Evolutionary conservation across 1,284 basidiomycete species (phyloP).

Genomic region (Neonothopanus nambi): DNA sequence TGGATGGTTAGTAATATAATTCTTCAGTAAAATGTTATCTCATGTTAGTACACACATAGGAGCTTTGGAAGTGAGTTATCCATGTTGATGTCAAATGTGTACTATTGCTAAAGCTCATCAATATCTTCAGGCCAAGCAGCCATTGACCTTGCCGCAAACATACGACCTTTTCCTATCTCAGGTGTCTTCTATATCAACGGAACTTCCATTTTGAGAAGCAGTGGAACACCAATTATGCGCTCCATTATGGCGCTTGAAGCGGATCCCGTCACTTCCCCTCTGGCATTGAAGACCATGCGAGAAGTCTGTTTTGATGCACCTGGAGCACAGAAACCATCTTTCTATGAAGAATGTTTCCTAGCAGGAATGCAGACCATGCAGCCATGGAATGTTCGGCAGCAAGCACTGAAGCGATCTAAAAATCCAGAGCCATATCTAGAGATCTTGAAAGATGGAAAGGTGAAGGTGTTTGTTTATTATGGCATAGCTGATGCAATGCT

Average conservation of each 20-base stretch:
- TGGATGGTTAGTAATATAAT: not conserved
- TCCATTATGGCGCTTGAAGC: not conserved
- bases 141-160: not conserved
- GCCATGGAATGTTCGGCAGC: not conserved
- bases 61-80: not conserved
- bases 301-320: not conserved
- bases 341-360: not conserved
- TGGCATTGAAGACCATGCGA: not conserved
- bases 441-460: not conserved
- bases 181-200: slow-evolving; percentile 1
- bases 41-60: too few species aligned
- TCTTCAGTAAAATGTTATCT: not conserved
- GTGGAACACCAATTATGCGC: not conserved
- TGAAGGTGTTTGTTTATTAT: not conserved
- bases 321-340: not conserved
- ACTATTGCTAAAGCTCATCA: too few species aligned
- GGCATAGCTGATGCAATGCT: not conserved
- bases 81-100: too few species aligned
- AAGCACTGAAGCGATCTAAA: not conserved
- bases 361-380: not conserved
- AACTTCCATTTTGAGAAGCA: not conserved
- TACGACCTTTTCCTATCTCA: not conserved
- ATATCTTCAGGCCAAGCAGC: not conserved
- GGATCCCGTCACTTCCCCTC: not conserved
- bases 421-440: not conserved